A percentile compares a stretch with the other conserved stretches of the same genome.
Conservation (phyloP, 441 rosid species). For the Sinapis alba region DNA sequence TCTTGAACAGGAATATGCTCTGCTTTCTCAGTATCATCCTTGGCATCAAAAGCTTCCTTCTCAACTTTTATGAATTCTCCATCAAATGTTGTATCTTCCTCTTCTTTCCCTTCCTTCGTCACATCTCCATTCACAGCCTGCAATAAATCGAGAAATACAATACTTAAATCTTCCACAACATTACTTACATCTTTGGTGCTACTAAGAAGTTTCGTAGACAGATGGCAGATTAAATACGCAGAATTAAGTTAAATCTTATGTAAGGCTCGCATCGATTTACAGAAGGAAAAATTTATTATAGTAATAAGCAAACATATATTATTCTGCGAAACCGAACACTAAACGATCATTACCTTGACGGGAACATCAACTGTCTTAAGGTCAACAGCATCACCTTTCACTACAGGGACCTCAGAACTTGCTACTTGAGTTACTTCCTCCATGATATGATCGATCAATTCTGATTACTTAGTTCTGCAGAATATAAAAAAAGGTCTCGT, state of each 20-base stretch:
- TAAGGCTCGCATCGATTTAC: neutral
- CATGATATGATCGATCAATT: slow-evolving; percentile 49
- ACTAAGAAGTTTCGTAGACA: slow-evolving; percentile 3
- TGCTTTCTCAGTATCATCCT: slow-evolving; percentile 50
- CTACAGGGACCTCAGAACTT: slow-evolving; percentile 60
- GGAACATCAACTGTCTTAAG: slow-evolving; percentile 45
- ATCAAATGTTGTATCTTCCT: slow-evolving; percentile 51
- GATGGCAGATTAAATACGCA: neutral
- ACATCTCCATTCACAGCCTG: slow-evolving; percentile 58
- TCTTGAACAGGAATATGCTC: slow-evolving; percentile 39
- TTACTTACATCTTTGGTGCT: slow-evolving; percentile 1
- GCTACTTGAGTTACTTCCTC: slow-evolving; percentile 55
- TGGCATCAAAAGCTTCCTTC: slow-evolving; percentile 71
- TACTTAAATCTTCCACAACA: slow-evolving; percentile 12
- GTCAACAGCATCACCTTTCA: slow-evolving; percentile 43
- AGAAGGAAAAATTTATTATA: neutral
- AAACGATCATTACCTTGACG: slow-evolving; percentile 53
- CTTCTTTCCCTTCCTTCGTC: slow-evolving; percentile 59
- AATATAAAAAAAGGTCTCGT: neutral
- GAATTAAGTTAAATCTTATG: slow-evolving; percentile 5
- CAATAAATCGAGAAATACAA: slow-evolving; percentile 30
- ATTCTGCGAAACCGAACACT: neutral
- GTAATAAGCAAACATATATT: slow-evolving; percentile 13
- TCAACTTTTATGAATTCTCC: slow-evolving; percentile 97
- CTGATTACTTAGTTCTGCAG: slow-evolving; percentile 25